Evolutionary conservation across 2,329 filamentous ascomycete genomes (phyloP).

Genomic region (Microascus cirrosus): DNA sequence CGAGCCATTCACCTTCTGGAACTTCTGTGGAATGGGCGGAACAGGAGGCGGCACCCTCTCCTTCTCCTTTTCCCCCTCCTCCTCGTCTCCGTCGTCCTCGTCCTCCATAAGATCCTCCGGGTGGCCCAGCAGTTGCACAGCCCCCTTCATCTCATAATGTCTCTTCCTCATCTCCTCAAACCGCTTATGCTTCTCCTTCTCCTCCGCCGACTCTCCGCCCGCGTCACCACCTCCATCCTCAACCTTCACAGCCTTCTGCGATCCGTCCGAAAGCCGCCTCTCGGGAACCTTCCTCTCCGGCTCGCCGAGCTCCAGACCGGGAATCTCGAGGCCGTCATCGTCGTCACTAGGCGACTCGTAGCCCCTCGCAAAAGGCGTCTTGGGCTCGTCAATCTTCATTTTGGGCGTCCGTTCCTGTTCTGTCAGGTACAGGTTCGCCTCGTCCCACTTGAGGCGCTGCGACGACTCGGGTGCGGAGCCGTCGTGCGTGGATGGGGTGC

Average conservation of each 20-base stretch:
- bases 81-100: constrained; percentile 51
- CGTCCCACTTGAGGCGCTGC: constrained; percentile 91
- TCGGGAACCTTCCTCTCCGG: constrained; percentile 61
- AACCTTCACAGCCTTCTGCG: constrained; percentile 82
- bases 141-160: constrained; percentile 98
- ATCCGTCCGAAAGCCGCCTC: constrained; percentile 69
- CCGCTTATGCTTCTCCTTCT: constrained; percentile 78
- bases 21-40: constrained; percentile 14
- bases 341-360: constrained; percentile 87
- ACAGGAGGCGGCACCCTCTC: constrained; percentile 30
- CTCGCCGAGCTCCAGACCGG: constrained; percentile 83
- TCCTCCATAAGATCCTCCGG: constrained; percentile 55
- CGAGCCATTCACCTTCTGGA: background rate
- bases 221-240: constrained; percentile 38
- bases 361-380: constrained; percentile 89
- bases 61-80: constrained; percentile 35
- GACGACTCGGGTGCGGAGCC: constrained; percentile 39
- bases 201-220: constrained; percentile 54
- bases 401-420: constrained; percentile 91
- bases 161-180: constrained; percentile 90
- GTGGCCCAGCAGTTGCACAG: constrained; percentile 76
- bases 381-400: constrained; percentile 99
- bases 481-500: constrained; percentile 60
- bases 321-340: constrained; percentile 62
- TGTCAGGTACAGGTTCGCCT: constrained; percentile 92